phyloP scores from a whole-genome alignment of 2,329 filamentous ascomycete genomes.

The Fusarium sp. region DNA sequence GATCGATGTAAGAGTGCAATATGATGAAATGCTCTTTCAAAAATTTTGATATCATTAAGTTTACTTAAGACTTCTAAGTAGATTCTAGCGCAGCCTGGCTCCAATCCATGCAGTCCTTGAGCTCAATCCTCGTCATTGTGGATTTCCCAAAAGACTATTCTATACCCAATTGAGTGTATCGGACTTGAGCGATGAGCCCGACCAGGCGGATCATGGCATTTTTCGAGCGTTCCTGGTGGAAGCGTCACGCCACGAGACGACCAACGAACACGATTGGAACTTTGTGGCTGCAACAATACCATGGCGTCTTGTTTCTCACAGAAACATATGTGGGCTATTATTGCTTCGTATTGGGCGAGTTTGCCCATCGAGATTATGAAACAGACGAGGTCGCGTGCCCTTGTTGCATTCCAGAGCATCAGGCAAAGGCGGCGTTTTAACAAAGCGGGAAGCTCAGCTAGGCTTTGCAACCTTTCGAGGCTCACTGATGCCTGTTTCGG shows the following conservation, averaged over 20 bases:
- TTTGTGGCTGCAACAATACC: constrained; percentile 13
- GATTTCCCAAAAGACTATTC: constrained; percentile 10
- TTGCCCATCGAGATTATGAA: constrained; percentile 20
- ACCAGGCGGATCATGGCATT: constrained; percentile 6
- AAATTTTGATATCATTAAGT: not conserved
- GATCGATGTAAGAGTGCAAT: not conserved
- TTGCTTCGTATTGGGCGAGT: constrained; percentile 1
- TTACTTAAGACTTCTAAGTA: constrained; percentile 3
- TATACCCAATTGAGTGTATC: constrained; percentile 8
- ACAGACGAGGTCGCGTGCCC: constrained; percentile 21
- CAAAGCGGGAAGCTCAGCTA: constrained; percentile 64
- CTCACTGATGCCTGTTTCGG: constrained; percentile 80
- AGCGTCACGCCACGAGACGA: constrained; percentile 25
- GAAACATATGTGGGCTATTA: not conserved
- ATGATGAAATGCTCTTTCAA: not conserved
- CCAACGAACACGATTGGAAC: constrained; percentile 6
- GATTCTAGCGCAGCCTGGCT: constrained; percentile 8
- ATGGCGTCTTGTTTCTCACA: not conserved
- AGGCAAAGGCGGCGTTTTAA: constrained; percentile 10
- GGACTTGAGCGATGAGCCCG: constrained; percentile 9
- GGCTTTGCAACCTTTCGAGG: constrained; percentile 94
- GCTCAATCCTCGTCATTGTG: not conserved
- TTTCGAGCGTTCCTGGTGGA: constrained; percentile 1
- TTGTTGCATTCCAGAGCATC: constrained; percentile 37
- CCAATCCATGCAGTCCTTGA: not conserved